Conservation (phyloP, 2,329 filamentous ascomycete genomes). For the Ampelomyces quisqualis region DNA sequence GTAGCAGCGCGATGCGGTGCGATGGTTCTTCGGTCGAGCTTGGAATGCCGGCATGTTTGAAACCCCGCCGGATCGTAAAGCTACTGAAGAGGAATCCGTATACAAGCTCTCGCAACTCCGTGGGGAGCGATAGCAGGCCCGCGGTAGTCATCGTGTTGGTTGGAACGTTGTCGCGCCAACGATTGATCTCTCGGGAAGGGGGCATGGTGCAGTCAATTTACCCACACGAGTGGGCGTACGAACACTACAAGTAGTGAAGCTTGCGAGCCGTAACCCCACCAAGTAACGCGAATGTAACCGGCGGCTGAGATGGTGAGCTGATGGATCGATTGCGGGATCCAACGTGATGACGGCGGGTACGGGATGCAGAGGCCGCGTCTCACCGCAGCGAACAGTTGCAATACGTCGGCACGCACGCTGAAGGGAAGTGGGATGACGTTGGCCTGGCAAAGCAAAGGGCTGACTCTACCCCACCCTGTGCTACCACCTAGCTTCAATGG, state of each 20-base stretch:
- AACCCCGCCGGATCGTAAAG: conserved; percentile 34
- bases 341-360: conserved; percentile 4
- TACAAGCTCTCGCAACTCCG: conserved; percentile 39
- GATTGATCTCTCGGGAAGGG: conserved; percentile 6
- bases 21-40: conserved; percentile 5
- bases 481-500: too few species aligned
- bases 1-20: conserved; percentile 35
- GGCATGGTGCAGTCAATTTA: conserved; percentile 4
- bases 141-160: conserved; percentile 17
- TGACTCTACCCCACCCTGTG: too few species aligned
- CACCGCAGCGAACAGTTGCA: conserved; percentile 2
- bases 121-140: conserved; percentile 33
- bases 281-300: not conserved
- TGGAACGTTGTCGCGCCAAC: conserved; percentile 7
- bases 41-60: conserved; percentile 15
- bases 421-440: too few species aligned
- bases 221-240: too few species aligned
- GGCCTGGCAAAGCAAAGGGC: not conserved
- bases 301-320: conserved; percentile 3
- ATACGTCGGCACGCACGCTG: conserved; percentile 1
- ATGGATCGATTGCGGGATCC: conserved; percentile 1
- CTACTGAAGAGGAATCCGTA: conserved; percentile 38
- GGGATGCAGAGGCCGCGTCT: conserved; percentile 4
- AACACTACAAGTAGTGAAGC: not conserved
- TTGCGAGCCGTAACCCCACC: conserved; percentile 3